Evolutionary conservation across 306 rosid species (phyloP).

Genomic region (Castanea sativa): DNA sequence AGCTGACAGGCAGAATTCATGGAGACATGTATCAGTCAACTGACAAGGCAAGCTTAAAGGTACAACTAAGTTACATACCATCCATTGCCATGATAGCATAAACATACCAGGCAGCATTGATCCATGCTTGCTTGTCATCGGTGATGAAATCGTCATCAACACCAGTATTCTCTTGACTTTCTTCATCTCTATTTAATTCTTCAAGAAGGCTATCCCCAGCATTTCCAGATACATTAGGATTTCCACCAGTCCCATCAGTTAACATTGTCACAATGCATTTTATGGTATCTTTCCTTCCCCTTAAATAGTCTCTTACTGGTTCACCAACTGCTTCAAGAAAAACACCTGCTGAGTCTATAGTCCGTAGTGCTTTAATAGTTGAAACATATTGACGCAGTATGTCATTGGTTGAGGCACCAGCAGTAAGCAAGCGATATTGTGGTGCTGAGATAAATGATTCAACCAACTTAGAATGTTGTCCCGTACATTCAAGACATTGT

Average conservation of each 20-base stretch:
- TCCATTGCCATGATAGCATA: conserved; percentile 7
- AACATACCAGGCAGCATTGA: conserved; percentile 63
- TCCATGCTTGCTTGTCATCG: conserved; percentile 96
- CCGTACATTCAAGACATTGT: conserved; percentile 90
- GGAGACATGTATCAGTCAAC: conserved; percentile 12
- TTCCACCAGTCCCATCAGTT: conserved; percentile 91
- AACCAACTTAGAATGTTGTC: conserved; percentile 94
- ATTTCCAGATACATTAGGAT: conserved; percentile 75
- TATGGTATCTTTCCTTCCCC: conserved; percentile 97
- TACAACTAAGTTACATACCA: conserved; percentile 1
- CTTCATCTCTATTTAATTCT: conserved; percentile 94
- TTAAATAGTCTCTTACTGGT: conserved; percentile 91
- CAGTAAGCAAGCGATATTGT: conserved; percentile 93
- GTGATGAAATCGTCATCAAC: conserved; percentile 78
- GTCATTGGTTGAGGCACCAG: conserved; percentile 98
- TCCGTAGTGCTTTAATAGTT: conserved; percentile 86
- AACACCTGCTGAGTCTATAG: conserved; percentile 95
- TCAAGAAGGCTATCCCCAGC: conserved; percentile 98
- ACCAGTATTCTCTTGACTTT: conserved; percentile 71
- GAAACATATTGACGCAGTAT: conserved; percentile 97
- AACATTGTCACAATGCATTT: conserved; percentile 97
- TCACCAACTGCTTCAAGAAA: conserved; percentile 98
- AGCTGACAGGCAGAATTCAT: conserved; percentile 50
- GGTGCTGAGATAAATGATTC: conserved; percentile 92
- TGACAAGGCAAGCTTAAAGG: conserved; percentile 9